Percentiles rank a stretch among this genome's conserved stretches.
Evolutionary conservation across 345 rosid genomes (phyloP).

Genomic region (Salix arbutifolia): DNA sequence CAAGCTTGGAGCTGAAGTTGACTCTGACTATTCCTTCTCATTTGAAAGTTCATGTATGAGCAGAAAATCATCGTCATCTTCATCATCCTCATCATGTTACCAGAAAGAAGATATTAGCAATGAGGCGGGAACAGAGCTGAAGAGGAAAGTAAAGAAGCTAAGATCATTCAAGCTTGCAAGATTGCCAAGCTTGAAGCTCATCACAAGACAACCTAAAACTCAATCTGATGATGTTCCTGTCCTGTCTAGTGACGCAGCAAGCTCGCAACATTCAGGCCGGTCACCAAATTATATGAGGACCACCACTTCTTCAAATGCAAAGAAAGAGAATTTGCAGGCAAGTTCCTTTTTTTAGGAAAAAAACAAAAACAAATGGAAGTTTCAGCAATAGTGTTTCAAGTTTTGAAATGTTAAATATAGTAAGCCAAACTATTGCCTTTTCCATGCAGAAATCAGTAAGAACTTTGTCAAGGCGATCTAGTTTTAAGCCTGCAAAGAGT

Average conservation of each 20-base stretch:
- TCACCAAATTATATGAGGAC: constrained; percentile 32
- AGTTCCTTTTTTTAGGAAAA: neutral
- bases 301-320: constrained; percentile 26
- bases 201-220: constrained; percentile 19
- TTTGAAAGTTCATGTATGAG: neutral
- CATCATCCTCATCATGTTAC: neutral
- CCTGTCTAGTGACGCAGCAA: constrained; percentile 34
- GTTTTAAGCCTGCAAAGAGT: constrained; percentile 39
- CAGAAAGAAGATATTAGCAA: neutral
- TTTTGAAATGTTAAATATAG: neutral
- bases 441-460: constrained; percentile 39
- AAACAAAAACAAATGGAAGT: neutral
- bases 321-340: constrained; percentile 40
- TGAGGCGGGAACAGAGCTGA: constrained; percentile 15
- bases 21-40: neutral
- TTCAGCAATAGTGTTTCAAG: neutral
- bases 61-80: neutral
- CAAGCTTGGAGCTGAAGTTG: constrained; percentile 8
- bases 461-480: constrained; percentile 31
- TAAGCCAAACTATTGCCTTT: neutral
- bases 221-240: constrained; percentile 20
- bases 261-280: constrained; percentile 29
- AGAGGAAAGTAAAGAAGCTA: constrained; percentile 33
- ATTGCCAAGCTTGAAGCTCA: constrained; percentile 36
- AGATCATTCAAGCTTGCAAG: constrained; percentile 42